Percentiles rank a stretch among this genome's conserved stretches.
Evolutionary conservation across 1,139 yeast species (phyloP).

Genomic region (Kurtzmaniella quercitrusa): DNA sequence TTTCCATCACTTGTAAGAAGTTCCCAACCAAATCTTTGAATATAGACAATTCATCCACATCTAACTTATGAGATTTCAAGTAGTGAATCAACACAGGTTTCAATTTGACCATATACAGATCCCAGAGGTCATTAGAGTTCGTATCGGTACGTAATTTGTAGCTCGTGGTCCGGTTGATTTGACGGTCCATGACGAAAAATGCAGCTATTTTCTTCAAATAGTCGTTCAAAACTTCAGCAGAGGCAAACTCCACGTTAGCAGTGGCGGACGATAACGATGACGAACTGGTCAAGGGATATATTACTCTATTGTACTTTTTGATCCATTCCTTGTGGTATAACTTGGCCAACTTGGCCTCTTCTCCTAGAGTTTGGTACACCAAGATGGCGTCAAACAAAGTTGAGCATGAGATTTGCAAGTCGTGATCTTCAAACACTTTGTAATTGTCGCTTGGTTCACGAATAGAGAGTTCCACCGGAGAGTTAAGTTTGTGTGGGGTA

Average conservation of each 20-base stretch:
- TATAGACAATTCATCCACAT: conserved; percentile 28
- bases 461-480: conserved; percentile 77
- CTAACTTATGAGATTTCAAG: conserved; percentile 26
- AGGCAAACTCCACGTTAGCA: conserved; percentile 15
- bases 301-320: conserved; percentile 66
- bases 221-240: conserved; percentile 39
- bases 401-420: conserved; percentile 52
- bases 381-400: conserved; percentile 79
- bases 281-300: conserved; percentile 55
- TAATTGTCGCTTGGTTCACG: conserved; percentile 50
- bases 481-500: conserved; percentile 65
- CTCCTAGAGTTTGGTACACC: conserved; percentile 73
- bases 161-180: conserved; percentile 54
- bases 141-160: conserved; percentile 51
- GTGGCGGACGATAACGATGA: conserved; percentile 4
- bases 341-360: conserved; percentile 52
- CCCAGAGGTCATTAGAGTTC: conserved; percentile 76
- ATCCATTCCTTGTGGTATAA: conserved; percentile 71
- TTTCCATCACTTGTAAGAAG: conserved; percentile 74
- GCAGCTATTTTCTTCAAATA: conserved; percentile 68
- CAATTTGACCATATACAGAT: conserved; percentile 55
- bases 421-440: conserved; percentile 42
- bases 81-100: conserved; percentile 48
- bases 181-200: conserved; percentile 71
- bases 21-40: conserved; percentile 62